Percentiles rank a stretch among this genome's conserved stretches.
Evolutionary conservation across 2,329 filamentous ascomycete genomes (phyloP).

Genomic region (Scleromitrula shiraiana): DNA sequence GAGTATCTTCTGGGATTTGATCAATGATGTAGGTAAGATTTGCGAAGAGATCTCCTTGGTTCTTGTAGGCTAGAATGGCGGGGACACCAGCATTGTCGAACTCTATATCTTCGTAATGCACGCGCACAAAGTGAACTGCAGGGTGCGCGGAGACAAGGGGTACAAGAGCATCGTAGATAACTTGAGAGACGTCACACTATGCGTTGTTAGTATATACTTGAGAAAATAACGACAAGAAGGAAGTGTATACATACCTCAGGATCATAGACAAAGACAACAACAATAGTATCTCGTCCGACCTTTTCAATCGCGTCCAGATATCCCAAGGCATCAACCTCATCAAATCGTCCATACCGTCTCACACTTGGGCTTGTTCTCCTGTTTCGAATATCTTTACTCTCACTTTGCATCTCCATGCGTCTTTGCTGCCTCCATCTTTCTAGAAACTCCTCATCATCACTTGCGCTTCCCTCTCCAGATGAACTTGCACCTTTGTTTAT

Average conservation of each 20-base stretch:
- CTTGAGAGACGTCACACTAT: slow-evolving; percentile 69
- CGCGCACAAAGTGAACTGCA: slow-evolving; percentile 77
- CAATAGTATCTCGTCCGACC: slow-evolving; percentile 68
- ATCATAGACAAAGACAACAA: slow-evolving; percentile 92
- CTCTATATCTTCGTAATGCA: slow-evolving; percentile 86
- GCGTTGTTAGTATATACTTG: slow-evolving; percentile 18
- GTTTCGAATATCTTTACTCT: slow-evolving; percentile 49
- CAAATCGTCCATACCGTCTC: slow-evolving; percentile 69
- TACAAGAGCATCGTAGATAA: slow-evolving; percentile 70
- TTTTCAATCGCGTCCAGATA: slow-evolving; percentile 97
- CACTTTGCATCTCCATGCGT: slow-evolving; percentile 65
- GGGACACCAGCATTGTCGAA: slow-evolving; percentile 86
- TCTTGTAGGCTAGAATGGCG: slow-evolving; percentile 80
- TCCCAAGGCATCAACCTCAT: slow-evolving; percentile 79
- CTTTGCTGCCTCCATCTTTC: slow-evolving; percentile 76
- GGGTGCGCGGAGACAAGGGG: slow-evolving; percentile 66
- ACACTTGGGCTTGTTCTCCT: slow-evolving; percentile 69
- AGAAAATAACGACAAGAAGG: not conserved
- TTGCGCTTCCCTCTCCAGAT: slow-evolving; percentile 27
- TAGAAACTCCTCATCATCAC: slow-evolving; percentile 73
- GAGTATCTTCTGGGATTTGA: slow-evolving; percentile 67
- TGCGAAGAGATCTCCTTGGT: slow-evolving; percentile 80
- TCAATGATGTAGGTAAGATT: slow-evolving; percentile 81
- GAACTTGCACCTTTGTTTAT: slow-evolving; percentile 20
- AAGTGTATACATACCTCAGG: slow-evolving; percentile 54